Evolutionary conservation across 1,284 basidiomycete species (phyloP), one percentile per base, ranked within the genome.

Genomic region (Sparassis latifolia): DNA sequence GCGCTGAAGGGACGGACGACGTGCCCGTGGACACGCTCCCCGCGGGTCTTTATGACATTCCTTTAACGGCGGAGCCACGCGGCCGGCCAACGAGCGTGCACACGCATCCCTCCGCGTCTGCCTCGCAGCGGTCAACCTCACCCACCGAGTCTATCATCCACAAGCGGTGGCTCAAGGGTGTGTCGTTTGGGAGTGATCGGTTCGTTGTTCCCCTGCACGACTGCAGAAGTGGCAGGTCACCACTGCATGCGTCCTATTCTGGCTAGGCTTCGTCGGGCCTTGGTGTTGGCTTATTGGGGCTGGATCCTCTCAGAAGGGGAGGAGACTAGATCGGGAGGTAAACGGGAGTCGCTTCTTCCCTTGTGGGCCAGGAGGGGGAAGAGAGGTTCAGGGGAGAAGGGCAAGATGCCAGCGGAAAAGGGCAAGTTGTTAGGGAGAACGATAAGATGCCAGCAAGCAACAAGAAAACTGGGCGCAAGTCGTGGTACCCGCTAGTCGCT

Each of bases 231-330:
- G 40, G 48, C 20, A 50, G 38, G 59, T 66, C 6, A 52, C 65
- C 20, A 60, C 65, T 2, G 73, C 82, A 20, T 77, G 76, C 60
- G 74, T 82, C 59, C 67, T 85, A 9, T 87, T 87, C 66, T 87
- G 82, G 80, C 53, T 81, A 0, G 85, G 84, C 1, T 87, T 87
- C 56, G 51, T 85, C 40, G 77, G 66, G 66, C 85, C 63, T 48
- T 86, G 66, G 73, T 87, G 62, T 58, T 87, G 84, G 84, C 72
- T 87, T 37, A 72, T 87, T 10, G 84, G 84, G 84, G 84, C 2
- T 87, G 85, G 85, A 75, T 84, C 56, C 72, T 84, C 52, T 73
- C 45, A 64, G 66, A 42, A 66, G 71, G 52, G 35, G 63, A 57
- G 20, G 47, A 59, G 37, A 55, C 60, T 45, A 53, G 52, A 48